Conservation (phyloP, 2,329 filamentous ascomycete species). For the Ceratocystis smalleyi region DNA sequence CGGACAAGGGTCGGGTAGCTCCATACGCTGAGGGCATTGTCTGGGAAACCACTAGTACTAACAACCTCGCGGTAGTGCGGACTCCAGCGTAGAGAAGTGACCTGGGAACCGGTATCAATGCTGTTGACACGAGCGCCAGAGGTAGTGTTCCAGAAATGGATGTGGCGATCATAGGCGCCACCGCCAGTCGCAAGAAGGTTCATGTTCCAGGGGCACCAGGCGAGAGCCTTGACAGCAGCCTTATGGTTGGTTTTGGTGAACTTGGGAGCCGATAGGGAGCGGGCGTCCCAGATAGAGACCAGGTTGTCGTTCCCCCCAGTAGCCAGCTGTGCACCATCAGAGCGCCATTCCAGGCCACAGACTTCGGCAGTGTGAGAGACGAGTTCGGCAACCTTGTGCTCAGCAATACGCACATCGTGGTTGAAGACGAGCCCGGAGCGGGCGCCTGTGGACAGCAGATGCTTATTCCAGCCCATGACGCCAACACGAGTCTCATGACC, state of each 20-base stretch:
- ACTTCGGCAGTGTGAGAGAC: conserved; percentile 96
- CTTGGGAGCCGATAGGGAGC: conserved; percentile 82
- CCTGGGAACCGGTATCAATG: conserved; percentile 95
- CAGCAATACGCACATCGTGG: conserved; percentile 91
- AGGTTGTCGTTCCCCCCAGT: conserved; percentile 98
- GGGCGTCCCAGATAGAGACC: conserved; percentile 97
- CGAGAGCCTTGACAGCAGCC: conserved; percentile 92
- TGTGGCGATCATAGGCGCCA: conserved; percentile 90
- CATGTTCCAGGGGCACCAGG: conserved; percentile 98
- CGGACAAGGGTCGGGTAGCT: conserved; percentile 94
- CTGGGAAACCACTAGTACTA: conserved; percentile 94
- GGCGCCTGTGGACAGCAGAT: conserved; percentile 85
- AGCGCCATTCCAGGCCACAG: conserved; percentile 93
- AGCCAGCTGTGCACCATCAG: conserved; percentile 89
- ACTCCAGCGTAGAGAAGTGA: conserved; percentile 92
- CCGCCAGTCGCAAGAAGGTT: conserved; percentile 94
- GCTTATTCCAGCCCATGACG: conserved; percentile 99
- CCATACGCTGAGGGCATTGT: conserved; percentile 98
- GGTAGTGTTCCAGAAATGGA: conserved; percentile 99
- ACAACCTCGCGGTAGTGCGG: conserved; percentile 96
- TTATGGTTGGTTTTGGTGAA: conserved; percentile 99
- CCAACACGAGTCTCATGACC: conserved; percentile 93
- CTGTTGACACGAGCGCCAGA: conserved; percentile 96
- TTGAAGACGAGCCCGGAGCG: conserved; percentile 93
- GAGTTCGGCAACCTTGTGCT: conserved; percentile 96